Base-by-base conservation (phyloP, 2,329 filamentous ascomycete genomes). In the Raffaelea ambrosiae region DNA sequence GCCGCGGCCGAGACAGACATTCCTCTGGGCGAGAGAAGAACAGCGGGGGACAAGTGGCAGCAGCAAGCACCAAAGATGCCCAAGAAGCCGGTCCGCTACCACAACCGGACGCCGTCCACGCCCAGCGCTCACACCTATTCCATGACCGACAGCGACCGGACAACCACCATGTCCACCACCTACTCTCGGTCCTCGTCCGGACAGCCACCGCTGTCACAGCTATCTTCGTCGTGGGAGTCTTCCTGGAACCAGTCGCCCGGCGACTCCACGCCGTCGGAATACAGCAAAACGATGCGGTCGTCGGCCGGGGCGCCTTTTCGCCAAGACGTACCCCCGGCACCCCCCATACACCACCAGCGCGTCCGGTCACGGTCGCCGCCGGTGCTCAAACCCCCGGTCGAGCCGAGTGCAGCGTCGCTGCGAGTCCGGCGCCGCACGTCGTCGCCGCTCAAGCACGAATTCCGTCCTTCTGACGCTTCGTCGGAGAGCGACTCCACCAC, bases 361-460 rank as follows among this genome's bases (percentile, higher is more conserved):
- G 74, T 71, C 5, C 62, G 59, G 43, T 63, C 65, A 41, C 63
- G 69, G 55, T 62, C 69, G 52, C 52, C 66, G 54, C 58, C 61
- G 43, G 59, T 53, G 62, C 68, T 58, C 66, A 69, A 51, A 48
- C 72, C 61, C 55, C 81, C 63, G 60, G 70, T 59, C 59, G 82
- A 69, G 57, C 63, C 56, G 56, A 65, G 48, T 58, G 68, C 53
- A 61, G 66, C 61, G 58, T 63, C 57, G 55, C 63, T 62, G 54
- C 73, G 63, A 63, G 54, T 79, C 20, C 78, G 84, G 59, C 80
- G 90, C 40, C 81, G 89, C 18, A 85, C 82, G 1, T 97, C 93
- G 0, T 98, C 93, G 1, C 93, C 93, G 0, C 72, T 98, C 44
- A 98, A 98, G 68, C 91, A 97, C 61, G 91, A 98, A 66, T 98